A percentile compares a stretch with the other conserved stretches of the same genome.
Evolutionary conservation across 208 protist genomes (phyloP).

Genomic region (Acanthamoeba lugdunensis): DNA sequence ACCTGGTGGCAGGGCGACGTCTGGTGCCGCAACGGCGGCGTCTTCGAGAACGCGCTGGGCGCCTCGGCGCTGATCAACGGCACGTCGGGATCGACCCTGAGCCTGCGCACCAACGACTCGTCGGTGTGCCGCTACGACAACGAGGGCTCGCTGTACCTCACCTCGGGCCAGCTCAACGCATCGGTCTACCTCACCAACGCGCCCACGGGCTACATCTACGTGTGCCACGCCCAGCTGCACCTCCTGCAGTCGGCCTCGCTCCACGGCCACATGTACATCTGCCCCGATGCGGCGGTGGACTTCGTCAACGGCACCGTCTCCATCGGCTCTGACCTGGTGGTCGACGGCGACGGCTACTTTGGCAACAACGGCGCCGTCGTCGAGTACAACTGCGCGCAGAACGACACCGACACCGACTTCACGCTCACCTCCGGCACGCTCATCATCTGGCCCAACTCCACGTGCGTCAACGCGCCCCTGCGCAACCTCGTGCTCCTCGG

Average conservation of each 20-base stretch:
- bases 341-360: conserved; percentile 20
- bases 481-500: conserved; percentile 63
- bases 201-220: conserved; percentile 67
- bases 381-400: conserved; percentile 49
- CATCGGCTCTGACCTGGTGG: conserved; percentile 24
- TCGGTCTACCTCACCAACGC: conserved; percentile 52
- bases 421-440: conserved; percentile 52
- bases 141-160: conserved; percentile 45
- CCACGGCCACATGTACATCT: conserved; percentile 44
- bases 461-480: conserved; percentile 29
- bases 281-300: conserved; percentile 9
- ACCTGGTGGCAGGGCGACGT: conserved; percentile 60
- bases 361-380: conserved; percentile 18
- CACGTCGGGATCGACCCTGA: background rate
- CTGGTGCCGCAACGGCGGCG: conserved; percentile 11
- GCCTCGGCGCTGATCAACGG: background rate
- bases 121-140: conserved; percentile 48
- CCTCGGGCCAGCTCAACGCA: conserved; percentile 44
- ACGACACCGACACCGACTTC: conserved; percentile 62
- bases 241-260: conserved; percentile 28
- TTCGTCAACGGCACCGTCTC: conserved; percentile 31
- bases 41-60: conserved; percentile 14
- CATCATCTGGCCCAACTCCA: conserved; percentile 68
- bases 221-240: conserved; percentile 56
- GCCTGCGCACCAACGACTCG: conserved; percentile 45